Conservation (phyloP, 768 basidiomycete genomes). For the Termitomyces sp. region DNA sequence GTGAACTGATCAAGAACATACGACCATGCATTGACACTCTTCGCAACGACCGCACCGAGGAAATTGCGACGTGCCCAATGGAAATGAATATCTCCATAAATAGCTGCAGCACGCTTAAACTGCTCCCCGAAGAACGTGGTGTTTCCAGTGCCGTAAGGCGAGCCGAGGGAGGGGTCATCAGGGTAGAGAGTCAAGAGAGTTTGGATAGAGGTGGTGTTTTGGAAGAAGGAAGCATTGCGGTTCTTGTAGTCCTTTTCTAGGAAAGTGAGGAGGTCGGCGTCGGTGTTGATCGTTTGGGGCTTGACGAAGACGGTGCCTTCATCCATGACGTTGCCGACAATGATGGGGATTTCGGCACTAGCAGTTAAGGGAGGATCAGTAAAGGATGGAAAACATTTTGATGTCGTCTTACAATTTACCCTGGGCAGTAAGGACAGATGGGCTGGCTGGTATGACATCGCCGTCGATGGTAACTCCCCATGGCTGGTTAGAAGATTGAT, state of each 20-base stretch:
- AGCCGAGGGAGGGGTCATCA: constrained; percentile 34
- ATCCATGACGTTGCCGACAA: constrained; percentile 16
- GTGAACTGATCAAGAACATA: constrained; percentile 12
- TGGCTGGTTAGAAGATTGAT: constrained; percentile 3
- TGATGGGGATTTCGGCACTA: constrained; percentile 19
- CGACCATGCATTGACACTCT: constrained; percentile 14
- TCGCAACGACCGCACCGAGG: constrained; percentile 4
- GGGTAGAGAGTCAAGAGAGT: constrained; percentile 36
- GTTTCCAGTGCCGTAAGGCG: constrained; percentile 40
- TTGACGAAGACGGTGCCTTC: constrained; percentile 20
- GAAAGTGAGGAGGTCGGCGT: constrained; percentile 14
- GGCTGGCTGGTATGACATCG: constrained; percentile 16
- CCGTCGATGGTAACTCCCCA: constrained; percentile 18
- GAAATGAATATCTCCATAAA: constrained; percentile 19
- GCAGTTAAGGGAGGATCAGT: neutral
- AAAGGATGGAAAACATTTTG: neutral
- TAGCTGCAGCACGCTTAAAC: constrained; percentile 18
- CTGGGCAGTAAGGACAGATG: constrained; percentile 17
- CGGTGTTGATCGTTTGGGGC: constrained; percentile 13
- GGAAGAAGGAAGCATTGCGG: constrained; percentile 18
- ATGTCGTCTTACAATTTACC: constrained; percentile 14
- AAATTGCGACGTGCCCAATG: constrained; percentile 18
- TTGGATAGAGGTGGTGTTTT: constrained; percentile 14
- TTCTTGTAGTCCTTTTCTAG: constrained; percentile 18
- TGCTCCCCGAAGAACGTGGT: constrained; percentile 29